A percentile compares a stretch with the other conserved stretches of the same genome.
Conservation (phyloP, 202 grass and related monocot species). For the Eragrostis tef region DNA sequence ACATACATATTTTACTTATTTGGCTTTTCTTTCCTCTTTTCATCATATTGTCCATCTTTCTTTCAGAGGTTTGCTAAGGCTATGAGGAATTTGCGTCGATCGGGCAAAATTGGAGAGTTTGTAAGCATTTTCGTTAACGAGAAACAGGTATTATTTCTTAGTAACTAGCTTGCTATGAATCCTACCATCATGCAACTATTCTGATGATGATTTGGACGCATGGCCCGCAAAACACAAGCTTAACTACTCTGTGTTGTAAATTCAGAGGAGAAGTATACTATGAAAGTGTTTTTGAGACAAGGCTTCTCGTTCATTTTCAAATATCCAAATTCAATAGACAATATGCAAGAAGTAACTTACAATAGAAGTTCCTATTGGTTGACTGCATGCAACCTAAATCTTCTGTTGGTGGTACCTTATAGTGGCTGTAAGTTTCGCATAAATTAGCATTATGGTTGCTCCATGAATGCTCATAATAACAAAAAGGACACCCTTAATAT, state of each 20-base stretch:
- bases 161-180: conserved; percentile 24
- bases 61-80: conserved; percentile 80
- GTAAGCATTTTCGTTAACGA: conserved; percentile 97
- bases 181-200: neutral
- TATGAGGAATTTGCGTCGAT: conserved; percentile 79
- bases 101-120: conserved; percentile 78
- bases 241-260: neutral
- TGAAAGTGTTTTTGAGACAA: no score
- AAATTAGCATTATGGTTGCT: neutral
- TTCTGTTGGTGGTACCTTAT: neutral
- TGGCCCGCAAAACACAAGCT: neutral
- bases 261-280: no score
- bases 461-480: conserved; percentile 16
- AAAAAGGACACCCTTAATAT: conserved; percentile 19
- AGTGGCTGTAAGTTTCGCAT: conserved; percentile 11
- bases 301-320: neutral
- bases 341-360: neutral
- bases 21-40: conserved; percentile 34
- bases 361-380: neutral
- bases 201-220: neutral
- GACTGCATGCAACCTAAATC: neutral
- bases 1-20: conserved; percentile 34
- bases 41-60: conserved; percentile 14
- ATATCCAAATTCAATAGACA: neutral
- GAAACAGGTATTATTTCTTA: conserved; percentile 68